Conservation (phyloP, 768 basidiomycete species). For the Agaricus sinodeliciosus region DNA sequence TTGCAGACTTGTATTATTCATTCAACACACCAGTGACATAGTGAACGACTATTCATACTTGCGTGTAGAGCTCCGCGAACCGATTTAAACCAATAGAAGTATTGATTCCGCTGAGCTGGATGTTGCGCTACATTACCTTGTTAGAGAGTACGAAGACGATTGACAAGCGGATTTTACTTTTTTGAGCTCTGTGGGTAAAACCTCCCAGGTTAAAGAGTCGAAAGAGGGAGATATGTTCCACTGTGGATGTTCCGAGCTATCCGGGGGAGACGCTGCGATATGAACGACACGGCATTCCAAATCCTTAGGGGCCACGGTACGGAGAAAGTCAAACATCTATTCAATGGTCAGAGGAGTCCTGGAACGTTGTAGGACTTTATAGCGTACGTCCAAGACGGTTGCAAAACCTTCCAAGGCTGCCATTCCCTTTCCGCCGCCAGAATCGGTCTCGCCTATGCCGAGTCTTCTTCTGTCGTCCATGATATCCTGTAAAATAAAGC, state of each 20-base stretch:
- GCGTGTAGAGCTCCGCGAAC: constrained; percentile 41
- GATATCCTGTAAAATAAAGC: constrained; percentile 35
- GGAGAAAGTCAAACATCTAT: constrained; percentile 39
- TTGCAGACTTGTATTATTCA: constrained; percentile 23
- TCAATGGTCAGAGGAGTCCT: not conserved
- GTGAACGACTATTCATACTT: not conserved
- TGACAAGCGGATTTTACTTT: constrained; percentile 36
- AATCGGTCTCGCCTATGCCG: constrained; percentile 51
- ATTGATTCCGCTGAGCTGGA: constrained; percentile 47
- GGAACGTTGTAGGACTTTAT: not conserved
- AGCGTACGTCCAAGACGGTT: constrained; percentile 57
- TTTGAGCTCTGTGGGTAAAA: constrained; percentile 51
- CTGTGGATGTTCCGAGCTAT: constrained; percentile 44
- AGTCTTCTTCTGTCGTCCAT: constrained; percentile 37
- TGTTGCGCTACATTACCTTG: constrained; percentile 41
- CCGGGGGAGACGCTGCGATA: constrained; percentile 51
- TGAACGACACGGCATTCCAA: constrained; percentile 47
- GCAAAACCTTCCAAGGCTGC: constrained; percentile 67
- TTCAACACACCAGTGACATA: constrained; percentile 9
- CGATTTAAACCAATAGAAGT: constrained; percentile 35
- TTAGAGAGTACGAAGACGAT: not conserved
- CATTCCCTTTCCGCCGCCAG: constrained; percentile 46
- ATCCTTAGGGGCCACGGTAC: constrained; percentile 13
- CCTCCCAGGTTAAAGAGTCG: constrained; percentile 54
- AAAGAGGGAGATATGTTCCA: constrained; percentile 44